Evolutionary conservation across 441 rosid species (phyloP).

Genomic region (Kokia cookei): DNA sequence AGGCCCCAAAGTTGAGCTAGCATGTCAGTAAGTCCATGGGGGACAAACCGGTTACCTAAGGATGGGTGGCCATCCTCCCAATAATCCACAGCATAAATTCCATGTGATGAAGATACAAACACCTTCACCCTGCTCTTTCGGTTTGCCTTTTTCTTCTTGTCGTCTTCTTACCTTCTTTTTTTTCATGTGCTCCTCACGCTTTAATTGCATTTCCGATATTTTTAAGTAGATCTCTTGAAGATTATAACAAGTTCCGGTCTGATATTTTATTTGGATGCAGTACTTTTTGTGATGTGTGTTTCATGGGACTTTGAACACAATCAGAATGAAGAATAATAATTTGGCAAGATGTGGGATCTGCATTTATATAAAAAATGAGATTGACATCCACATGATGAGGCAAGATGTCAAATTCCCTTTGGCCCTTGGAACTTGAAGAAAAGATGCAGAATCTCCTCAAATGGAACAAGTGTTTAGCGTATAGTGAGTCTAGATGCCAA

Average conservation of each 20-base stretch:
- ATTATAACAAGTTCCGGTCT: too few species aligned
- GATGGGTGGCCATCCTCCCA: too few species aligned
- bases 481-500: not conserved
- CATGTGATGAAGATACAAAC: not conserved
- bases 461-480: not conserved
- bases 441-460: not conserved
- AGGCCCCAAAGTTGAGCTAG: too few species aligned
- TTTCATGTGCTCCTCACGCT: not conserved
- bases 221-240: too few species aligned
- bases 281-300: too few species aligned
- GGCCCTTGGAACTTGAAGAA: not conserved
- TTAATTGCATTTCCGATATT: too few species aligned
- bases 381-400: not conserved
- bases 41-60: too few species aligned
- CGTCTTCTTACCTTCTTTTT: not conserved
- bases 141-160: not conserved
- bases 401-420: not conserved
- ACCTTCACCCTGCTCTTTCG: not conserved
- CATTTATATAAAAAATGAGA: not conserved
- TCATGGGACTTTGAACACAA: not conserved
- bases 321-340: not conserved
- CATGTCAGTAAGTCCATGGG: too few species aligned
- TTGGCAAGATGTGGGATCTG: not conserved
- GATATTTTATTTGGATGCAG: not conserved
- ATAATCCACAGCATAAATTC: too few species aligned